Base-by-base conservation (phyloP, 2,329 filamentous ascomycete genomes). In the Diaporthe vexans region DNA sequence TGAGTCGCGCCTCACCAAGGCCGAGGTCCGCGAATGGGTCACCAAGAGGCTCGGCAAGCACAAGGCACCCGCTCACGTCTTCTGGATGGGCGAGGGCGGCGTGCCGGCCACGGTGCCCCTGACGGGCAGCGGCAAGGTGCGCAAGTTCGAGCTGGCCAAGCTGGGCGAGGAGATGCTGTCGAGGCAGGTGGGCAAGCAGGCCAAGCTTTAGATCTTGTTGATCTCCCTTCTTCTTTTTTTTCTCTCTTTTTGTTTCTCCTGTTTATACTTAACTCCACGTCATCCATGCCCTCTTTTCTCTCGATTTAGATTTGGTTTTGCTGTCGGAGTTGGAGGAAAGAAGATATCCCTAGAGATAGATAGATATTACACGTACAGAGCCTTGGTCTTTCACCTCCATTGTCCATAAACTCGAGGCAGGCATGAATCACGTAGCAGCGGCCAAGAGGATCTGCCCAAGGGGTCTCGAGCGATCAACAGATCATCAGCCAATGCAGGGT, bases 61-160 rank as follows among this genome's bases (percentile, higher is more conserved):
- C 80, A 94, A 94, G 83, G 91, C 92, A 4, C 94, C 94, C 0
- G 85, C 89, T 11, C 89, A 95, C 81, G 81, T 95, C n/a, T 95
- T 95, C 80, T 94, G 93, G 89, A 87, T 95, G 35, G 94, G 94
- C 0, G 85, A 89, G 77, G 87, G 88, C 59, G 89, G 88, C 15
- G 86, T 92, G 33, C 87, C 90, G 1, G 78, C 78, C 1, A 83
- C 85, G 1, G 86, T 93, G 43, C 92, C 92, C 13, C 84, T 93
- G 79, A 94, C 92, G n/a, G 92, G 92, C 0, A 94, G 92, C 79
- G 92, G 92, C 4, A 94, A 94, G 83, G 90, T 94, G 72, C 88
- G 91, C 78, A 94, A 94, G 83, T 91, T 89, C 78, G 89, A 91
- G 83, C 89, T 91, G 87, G 88, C 88, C 7, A 84, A 86, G 80